Evolutionary conservation across 345 rosid genomes (phyloP), one percentile per base, ranked within the genome.

Genomic region (Kernera saxatilis): DNA sequence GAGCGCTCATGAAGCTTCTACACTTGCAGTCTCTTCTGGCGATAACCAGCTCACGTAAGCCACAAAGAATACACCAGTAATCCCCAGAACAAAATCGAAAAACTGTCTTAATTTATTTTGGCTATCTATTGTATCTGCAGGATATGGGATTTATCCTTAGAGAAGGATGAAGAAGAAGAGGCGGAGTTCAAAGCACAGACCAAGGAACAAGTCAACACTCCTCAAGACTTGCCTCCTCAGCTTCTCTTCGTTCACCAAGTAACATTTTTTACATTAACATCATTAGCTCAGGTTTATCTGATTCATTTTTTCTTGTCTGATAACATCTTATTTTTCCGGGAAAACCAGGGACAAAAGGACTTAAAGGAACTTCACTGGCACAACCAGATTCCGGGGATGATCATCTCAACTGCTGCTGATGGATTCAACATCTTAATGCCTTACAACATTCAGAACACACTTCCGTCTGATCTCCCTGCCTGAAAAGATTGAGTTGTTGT

Each of bases 281-380:
- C 54, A 2, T 6, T 18, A 1, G 39, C 61, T 29, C 15, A 4
- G 18, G 22, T 22, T 40, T 63, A 27, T 51, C 39, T 25, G 53
- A 23, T 25, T 2, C 6, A 73, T 71, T 25, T 44, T 33, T 25
- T 26, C 5, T 13, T 46, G 12, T 43, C 70, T 44, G 63, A 52
- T 29, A 53, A 53, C 27, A 23, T 60, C 8, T 0, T 17, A 12
- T 39, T 58, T 30, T 30, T 1, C 1, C 4, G 3, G 26, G 6
- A 40, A 45, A 45, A 46, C 1, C 63, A 91, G 97, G 97, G 99
- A 14, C 99, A 94, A 60, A 87, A 86, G 23, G 93, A 94, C 79
- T 79, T 88, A 87, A 94, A 91, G 82, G 99, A 94, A 77, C 87
- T 91, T 69, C 99, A 91, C 45, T 94, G 98, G 98, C 97, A 94